Base-by-base conservation (phyloP, 2,329 filamentous ascomycete genomes). In the Dryadomyces sulphureus region DNA sequence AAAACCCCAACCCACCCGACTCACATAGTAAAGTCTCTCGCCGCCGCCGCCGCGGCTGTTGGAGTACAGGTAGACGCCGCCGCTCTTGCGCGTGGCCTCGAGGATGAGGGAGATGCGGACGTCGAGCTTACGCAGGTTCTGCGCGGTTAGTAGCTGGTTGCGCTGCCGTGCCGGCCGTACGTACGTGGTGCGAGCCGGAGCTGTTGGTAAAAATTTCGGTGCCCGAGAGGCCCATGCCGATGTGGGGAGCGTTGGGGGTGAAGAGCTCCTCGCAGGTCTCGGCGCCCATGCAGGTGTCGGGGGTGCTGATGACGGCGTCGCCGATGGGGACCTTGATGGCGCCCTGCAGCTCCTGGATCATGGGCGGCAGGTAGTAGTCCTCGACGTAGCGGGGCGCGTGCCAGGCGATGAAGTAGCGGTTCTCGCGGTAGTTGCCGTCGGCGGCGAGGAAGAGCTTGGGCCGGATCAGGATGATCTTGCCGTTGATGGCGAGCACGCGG, bases 181-280 rank as follows among this genome's bases (percentile, higher is more conserved):
- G 17, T 17, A 19, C 34, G 30, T 53, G 53, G 58, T 90, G 84
- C 12, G 70, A 77, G 7, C 78, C 83, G 45, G 71, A 78, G 3
- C 71, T 77, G 59, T 90, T 90, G 8, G 77, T 76, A 51, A 84
- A 72, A 46, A 87, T 78, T 55, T 86, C 84, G 6, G 77, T 75
- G 5, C 85, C 84, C 54, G 79, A 70, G 2, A 87, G 65, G n/a
- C 73, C 72, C 65, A 79, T 77, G 9, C 66, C 62, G 27, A 71
- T 72, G 51, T 77, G 73, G 5, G 77, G 75, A 9, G 47, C 47
- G 45, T 54, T 55, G n/a, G 51, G 54, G 1, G 53, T 54, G n/a
- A 57, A 57, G 7, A 57, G 47, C 44, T 57, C 55, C 20, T 57
- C 55, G 43, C 55, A 57, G 0, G 54, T 55, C 48, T 57, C 55